Conservation (phyloP, 139 green algal species). For the Chlamydomonas sp. region DNA sequence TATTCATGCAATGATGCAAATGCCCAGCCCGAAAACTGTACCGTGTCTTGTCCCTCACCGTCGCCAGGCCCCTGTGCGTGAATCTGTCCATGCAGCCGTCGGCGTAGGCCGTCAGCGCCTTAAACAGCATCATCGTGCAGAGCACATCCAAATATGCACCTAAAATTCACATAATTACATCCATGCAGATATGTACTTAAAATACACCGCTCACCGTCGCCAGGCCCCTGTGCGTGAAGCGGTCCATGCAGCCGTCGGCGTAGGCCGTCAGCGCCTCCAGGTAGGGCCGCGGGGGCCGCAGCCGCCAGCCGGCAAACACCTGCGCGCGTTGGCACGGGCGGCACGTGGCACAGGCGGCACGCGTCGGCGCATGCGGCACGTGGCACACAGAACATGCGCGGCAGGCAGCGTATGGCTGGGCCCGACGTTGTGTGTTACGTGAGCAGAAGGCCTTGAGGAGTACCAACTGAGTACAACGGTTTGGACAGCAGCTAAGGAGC, state of each 20-base stretch:
- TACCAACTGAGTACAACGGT: not conserved
- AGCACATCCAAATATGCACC: not conserved
- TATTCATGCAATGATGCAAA: too few species aligned
- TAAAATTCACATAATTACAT: not conserved
- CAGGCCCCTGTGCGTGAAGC: not conserved
- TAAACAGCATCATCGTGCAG: not conserved
- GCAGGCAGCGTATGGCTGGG: not conserved
- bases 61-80: not conserved
- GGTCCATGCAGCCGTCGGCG: not conserved
- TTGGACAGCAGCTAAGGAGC: not conserved
- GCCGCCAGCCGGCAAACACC: constrained; percentile 29
- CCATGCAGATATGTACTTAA: not conserved
- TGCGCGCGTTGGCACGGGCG: not conserved
- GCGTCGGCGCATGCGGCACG: not conserved
- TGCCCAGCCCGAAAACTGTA: too few species aligned
- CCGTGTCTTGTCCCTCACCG: not conserved
- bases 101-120: not conserved
- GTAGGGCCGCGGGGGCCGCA: constrained; percentile 19
- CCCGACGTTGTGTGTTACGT: not conserved
- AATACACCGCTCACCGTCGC: not conserved
- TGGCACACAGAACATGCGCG: not conserved
- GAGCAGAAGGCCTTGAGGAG: not conserved
- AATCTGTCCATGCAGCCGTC: not conserved
- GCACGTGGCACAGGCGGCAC: not conserved
- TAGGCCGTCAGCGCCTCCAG: constrained; percentile 1